Evolutionary conservation across 2,329 filamentous ascomycete species (phyloP).

Genomic region (Scytalidium lignicola): DNA sequence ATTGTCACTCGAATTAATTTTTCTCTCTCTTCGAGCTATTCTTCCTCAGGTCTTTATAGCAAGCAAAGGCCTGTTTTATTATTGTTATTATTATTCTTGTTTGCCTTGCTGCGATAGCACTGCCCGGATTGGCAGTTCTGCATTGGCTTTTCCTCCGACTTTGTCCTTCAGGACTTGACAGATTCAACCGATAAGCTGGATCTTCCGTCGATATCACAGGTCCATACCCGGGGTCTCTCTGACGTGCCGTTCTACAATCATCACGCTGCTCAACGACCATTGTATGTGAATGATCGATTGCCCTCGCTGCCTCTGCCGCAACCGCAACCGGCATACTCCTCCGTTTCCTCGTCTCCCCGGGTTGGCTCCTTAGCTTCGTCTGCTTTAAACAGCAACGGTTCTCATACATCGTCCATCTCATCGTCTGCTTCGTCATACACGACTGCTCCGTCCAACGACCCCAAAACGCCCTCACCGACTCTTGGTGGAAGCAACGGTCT

Average conservation of each 20-base stretch:
- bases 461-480: slow-evolving; percentile 74
- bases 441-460: slow-evolving; percentile 48
- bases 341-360: slow-evolving; percentile 69
- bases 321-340: slow-evolving; percentile 58
- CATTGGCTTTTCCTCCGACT: slow-evolving; percentile 1
- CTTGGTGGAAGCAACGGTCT: slow-evolving; percentile 46
- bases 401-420: slow-evolving; percentile 43
- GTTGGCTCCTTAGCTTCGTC: slow-evolving; percentile 65
- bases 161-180: slow-evolving; percentile 26
- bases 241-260: slow-evolving; percentile 67
- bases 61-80: background rate
- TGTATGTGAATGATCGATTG: slow-evolving; percentile 68
- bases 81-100: too few relatives aligned
- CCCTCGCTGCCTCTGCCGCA: slow-evolving; percentile 66
- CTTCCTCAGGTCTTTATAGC: background rate
- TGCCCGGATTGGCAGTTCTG: background rate
- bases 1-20: too few relatives aligned
- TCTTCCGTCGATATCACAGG: slow-evolving; percentile 80
- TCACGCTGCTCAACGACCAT: slow-evolving; percentile 57
- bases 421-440: slow-evolving; percentile 40
- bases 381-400: slow-evolving; percentile 42
- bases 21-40: too few relatives aligned
- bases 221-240: slow-evolving; percentile 72
- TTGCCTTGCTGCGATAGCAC: background rate
- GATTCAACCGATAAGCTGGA: slow-evolving; percentile 81